Conservation (phyloP, 2,329 filamentous ascomycete species). For the Aspergillus pseudoterreus region DNA sequence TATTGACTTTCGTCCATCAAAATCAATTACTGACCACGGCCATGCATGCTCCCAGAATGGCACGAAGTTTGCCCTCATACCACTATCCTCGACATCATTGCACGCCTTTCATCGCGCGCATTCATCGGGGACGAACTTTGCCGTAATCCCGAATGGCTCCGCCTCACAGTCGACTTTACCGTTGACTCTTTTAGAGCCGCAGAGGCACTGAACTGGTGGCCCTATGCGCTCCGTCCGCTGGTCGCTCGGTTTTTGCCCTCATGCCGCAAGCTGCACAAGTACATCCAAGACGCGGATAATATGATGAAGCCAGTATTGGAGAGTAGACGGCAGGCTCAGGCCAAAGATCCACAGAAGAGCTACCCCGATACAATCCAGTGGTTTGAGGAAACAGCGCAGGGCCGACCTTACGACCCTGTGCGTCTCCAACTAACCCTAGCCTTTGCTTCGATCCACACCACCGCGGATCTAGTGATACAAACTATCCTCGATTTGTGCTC, state of each 20-base stretch:
- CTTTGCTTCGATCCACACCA: slow-evolving; percentile 22
- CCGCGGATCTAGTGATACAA: slow-evolving; percentile 19
- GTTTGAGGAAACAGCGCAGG: slow-evolving; percentile 21
- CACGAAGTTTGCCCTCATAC: slow-evolving; percentile 4
- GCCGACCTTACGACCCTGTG: slow-evolving; percentile 16
- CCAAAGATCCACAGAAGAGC: neutral
- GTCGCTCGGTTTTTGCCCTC: slow-evolving; percentile 7
- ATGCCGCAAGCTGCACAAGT: slow-evolving; percentile 7
- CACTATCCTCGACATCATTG: slow-evolving; percentile 5
- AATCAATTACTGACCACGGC: neutral
- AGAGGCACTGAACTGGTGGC: slow-evolving; percentile 9
- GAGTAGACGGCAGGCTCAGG: neutral
- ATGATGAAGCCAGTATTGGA: slow-evolving; percentile 10
- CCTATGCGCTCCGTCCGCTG: slow-evolving; percentile 3
- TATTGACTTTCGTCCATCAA: neutral
- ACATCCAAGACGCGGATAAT: slow-evolving; percentile 7
- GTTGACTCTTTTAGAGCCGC: slow-evolving; percentile 16
- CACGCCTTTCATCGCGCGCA: slow-evolving; percentile 11
- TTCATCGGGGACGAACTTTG: slow-evolving; percentile 22
- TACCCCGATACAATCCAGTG: slow-evolving; percentile 23
- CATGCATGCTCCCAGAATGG: slow-evolving; percentile 7
- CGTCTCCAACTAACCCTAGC: slow-evolving; percentile 18
- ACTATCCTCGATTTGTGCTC: slow-evolving; percentile 17
- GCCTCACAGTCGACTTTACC: slow-evolving; percentile 23
- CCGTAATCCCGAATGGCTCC: slow-evolving; percentile 23